Evolutionary conservation across 129 eudicot species (phyloP), one percentile per base, ranked within the genome.

Genomic region (Helianthus tuberosus): DNA sequence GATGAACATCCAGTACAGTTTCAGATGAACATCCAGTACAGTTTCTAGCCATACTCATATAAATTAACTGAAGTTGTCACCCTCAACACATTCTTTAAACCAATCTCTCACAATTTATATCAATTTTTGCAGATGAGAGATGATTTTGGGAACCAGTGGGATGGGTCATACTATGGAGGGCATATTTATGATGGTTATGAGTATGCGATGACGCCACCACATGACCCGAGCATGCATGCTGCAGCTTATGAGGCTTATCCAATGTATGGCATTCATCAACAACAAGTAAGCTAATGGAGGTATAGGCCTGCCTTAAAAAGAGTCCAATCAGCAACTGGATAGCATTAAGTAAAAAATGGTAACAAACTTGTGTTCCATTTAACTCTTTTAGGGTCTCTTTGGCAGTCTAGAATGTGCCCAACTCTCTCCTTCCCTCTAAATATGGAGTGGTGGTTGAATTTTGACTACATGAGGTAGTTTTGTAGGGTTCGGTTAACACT

Each of bases 1-100:
- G 97, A 94, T 86, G 98, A 94, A 82, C 88, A 86, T 71, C 97
- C 97, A 60, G 70, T 86, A 68, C 92, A 94, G 88, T 94, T 94
- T 79, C 71, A n/a, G n/a, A n/a, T n/a, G n/a, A n/a, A n/a, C n/a
- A n/a, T n/a, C n/a, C n/a, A n/a, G n/a, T n/a, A n/a, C n/a, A n/a
- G n/a, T n/a, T n/a, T n/a, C n/a, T n/a, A n/a, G n/a, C 63, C 35
- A 23, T 57, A 20, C 20, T 8, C 14, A 20, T 57, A 23, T 20
- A 57, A 1, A 57, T 23, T 32, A 9, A 29, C 4, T 9, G 38
- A 5, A 2, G 8, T 17, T 17, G 11, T 29, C 4, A 6, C 41
- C 23, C 41, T 71, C 43, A 23, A 3, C 16, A 29, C 60, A 62
- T 48, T 49, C 15, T 25, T 59, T 55, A 47, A 29, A 68, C 38